phyloP scores from a whole-genome alignment of 202 grass and related monocot genomes.

The Carex sylvatica region DNA sequence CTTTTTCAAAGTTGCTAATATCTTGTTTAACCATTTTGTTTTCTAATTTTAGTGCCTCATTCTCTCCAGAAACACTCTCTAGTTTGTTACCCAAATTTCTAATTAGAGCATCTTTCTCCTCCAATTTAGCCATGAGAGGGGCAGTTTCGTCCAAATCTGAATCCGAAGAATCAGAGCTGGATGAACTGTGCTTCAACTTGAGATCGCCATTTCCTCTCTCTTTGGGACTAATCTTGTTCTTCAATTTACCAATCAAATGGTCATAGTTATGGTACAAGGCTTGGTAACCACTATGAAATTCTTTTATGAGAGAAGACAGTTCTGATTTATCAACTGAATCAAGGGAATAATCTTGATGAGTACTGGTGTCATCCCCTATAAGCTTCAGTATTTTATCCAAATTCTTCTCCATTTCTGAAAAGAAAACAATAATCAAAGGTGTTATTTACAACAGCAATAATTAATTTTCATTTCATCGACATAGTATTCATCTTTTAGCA shows the following conservation, averaged over 20 bases:
- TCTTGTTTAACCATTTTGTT: slow-evolving; percentile 24
- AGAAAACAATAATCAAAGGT: slow-evolving; percentile 23
- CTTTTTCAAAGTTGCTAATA: neutral
- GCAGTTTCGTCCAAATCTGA: slow-evolving; percentile 41
- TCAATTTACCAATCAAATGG: slow-evolving; percentile 64
- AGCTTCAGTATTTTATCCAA: slow-evolving; percentile 63
- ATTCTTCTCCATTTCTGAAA: slow-evolving; percentile 73
- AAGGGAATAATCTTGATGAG: slow-evolving; percentile 34
- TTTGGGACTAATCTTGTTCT: slow-evolving; percentile 42
- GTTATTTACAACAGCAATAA: slow-evolving; percentile 25
- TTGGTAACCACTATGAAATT: slow-evolving; percentile 75
- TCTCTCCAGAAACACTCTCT: slow-evolving; percentile 23
- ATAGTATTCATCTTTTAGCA: neutral
- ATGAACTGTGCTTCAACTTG: slow-evolving; percentile 44
- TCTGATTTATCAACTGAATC: slow-evolving; percentile 55
- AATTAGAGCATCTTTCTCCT: slow-evolving; percentile 27
- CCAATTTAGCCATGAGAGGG: slow-evolving; percentile 24
- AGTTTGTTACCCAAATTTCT: slow-evolving; percentile 29
- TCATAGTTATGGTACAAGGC: slow-evolving; percentile 62
- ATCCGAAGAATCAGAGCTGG: slow-evolving; percentile 63
- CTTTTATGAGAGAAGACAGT: slow-evolving; percentile 73
- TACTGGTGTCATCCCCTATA: slow-evolving; percentile 39
- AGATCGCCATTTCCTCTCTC: slow-evolving; percentile 14
- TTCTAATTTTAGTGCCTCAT: slow-evolving; percentile 26
- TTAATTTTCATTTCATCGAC: neutral